Evolutionary conservation across 148 eudicot species (phyloP), one percentile per base, ranked within the genome.

Genomic region (Fallopia convolvulus): DNA sequence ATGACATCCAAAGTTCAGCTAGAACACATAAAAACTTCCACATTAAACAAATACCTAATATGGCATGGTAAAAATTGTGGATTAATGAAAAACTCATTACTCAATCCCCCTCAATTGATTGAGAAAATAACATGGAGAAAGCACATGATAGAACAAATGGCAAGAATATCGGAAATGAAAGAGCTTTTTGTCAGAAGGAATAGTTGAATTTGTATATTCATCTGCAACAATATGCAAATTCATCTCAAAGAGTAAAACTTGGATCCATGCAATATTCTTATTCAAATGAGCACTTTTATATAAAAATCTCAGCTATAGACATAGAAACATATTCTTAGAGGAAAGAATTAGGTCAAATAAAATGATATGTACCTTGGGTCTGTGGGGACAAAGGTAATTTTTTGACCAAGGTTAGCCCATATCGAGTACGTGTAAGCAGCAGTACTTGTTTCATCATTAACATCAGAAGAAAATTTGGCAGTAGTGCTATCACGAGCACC

Each of bases 321-420:
- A 32, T 1, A 32, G 44, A 68, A 32, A 4, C 6, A 30, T 30
- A 30, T 30, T 14, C 32, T 5, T 13, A 17, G 12, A 14, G 17
- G 39, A 17, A 15, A 55, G 21, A 33, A 0, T 68, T 36, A 30
- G 13, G 30, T 71, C 58, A 21, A 56, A 77, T 44, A 76, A 53
- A 70, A 39, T 20, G 32, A 73, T n/a, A 1, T 26, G 60, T 86
- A 94, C 99, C 97, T 82, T 30, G 89, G 77, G 81, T 91, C 97
- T 71, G 76, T 83, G 41, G 99, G 99, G 77, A 82, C 80, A 77
- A 95, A 86, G 58, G 90, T 85, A 74, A 88, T 80, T 76, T 87
- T 87, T 80, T 87, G 86, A 65, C 97, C 97, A 87, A 81, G 89
- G 86, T 83, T 89, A 76, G 89, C 94, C 98, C 99, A 95, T 49